Evolutionary conservation across 169 alveolate species (phyloP).

Genomic region (Amoebophrya sp.): DNA sequence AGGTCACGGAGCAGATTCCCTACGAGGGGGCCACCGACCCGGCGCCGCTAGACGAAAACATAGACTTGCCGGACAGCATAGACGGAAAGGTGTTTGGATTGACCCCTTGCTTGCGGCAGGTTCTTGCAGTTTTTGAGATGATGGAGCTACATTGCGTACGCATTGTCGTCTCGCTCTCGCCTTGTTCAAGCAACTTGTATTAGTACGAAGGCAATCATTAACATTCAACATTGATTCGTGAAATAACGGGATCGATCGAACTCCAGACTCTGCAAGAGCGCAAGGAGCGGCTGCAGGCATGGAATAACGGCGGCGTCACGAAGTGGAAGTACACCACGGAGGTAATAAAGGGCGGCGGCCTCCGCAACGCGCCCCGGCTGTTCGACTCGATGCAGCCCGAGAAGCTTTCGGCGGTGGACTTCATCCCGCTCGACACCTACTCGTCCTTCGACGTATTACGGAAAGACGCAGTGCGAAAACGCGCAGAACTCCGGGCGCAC

Average conservation of each 20-base stretch:
- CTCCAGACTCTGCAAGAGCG: neutral
- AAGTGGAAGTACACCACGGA: conserved; percentile 7
- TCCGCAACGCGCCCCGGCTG: conserved; percentile 1
- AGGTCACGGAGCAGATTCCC: neutral
- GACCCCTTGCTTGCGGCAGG: no score
- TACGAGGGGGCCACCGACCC: no score
- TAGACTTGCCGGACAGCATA: no score
- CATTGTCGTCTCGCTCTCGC: no score
- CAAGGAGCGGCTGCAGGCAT: neutral
- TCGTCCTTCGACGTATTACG: neutral
- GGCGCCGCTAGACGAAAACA: no score
- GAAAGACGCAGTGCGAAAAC: neutral
- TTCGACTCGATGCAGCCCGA: neutral
- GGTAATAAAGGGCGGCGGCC: neutral
- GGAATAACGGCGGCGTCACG: neutral
- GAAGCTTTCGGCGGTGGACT: conserved; percentile 4
- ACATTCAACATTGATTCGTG: neutral
- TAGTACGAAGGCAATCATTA: neutral
- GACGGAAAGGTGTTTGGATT: no score
- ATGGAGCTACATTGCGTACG: no score
- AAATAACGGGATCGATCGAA: neutral
- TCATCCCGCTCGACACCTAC: conserved; percentile 7
- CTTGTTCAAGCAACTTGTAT: no score
- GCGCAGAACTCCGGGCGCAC: neutral
- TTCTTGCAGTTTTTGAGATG: no score